Evolutionary conservation across 2,329 filamentous ascomycete genomes (phyloP).

Genomic region (Exophiala sideris): DNA sequence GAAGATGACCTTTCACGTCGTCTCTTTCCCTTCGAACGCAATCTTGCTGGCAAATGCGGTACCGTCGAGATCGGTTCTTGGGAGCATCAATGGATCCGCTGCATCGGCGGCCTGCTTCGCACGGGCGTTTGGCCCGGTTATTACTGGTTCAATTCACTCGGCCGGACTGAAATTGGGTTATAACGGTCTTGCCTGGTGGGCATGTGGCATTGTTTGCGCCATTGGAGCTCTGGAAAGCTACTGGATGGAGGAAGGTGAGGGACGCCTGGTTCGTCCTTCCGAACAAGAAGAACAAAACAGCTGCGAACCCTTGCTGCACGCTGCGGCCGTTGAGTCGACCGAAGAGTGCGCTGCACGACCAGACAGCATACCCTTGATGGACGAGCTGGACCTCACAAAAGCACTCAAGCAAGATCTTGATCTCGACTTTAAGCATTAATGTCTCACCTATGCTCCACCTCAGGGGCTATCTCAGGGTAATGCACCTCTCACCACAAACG

Average conservation of each 20-base stretch:
- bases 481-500: background rate
- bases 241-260: conserved; percentile 66
- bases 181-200: conserved; percentile 92
- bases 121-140: conserved; percentile 80
- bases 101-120: conserved; percentile 87
- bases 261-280: conserved; percentile 41
- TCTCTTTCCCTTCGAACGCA: conserved; percentile 85
- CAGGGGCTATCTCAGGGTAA: background rate
- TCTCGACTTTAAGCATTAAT: conserved; percentile 11
- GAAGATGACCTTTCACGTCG: conserved; percentile 89
- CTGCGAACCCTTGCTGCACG: conserved; percentile 32
- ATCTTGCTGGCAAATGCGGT: conserved; percentile 88
- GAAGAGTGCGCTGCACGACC: conserved; percentile 11
- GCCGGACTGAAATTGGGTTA: conserved; percentile 75
- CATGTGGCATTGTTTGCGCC: conserved; percentile 71
- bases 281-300: conserved; percentile 39
- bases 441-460: background rate
- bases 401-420: conserved; percentile 13
- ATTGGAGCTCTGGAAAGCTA: conserved; percentile 72
- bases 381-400: conserved; percentile 25
- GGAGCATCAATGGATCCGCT: conserved; percentile 87
- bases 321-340: conserved; percentile 23
- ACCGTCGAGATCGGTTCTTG: conserved; percentile 77
- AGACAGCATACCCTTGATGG: conserved; percentile 21
- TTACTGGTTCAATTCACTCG: conserved; percentile 82